Base-by-base conservation (phyloP, 441 rosid species). In the Mallotus japonicus region DNA sequence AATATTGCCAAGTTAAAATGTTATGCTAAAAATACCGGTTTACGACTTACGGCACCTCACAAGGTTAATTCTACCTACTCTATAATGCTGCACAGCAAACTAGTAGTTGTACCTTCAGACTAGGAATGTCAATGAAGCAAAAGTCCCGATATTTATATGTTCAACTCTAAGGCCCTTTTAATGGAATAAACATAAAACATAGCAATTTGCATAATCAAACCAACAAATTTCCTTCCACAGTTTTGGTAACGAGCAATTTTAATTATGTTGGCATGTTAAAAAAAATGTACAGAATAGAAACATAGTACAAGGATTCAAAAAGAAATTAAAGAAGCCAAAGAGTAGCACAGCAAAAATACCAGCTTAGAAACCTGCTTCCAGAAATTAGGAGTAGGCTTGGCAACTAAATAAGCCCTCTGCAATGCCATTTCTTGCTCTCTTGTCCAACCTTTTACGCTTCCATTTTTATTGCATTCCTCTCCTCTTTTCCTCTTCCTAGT, bases 311-410 rank as follows among this genome's bases (percentile, higher is more conserved):
- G 32, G 32, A 28, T 28, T 28, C 32, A 28, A 28, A 28, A 2
- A 2, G 32, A 28, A 28, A 28, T 28, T 28, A 10, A 15, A n/a
- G 24, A 50, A 19, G 37, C 12, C 22, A 44, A 56, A 28, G 22
- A 47, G 7, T 71, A 56, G 5, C 19, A 22, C n/a, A n/a, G 55
- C 28, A 49, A 14, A 65, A 75, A 51, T 83, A 91, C 99, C 96
- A 88, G 76, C 85, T 87, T 92, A 16, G 98, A 77, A 75, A 95
- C 97, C 74, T 86, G 88, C 86, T 89, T 95, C 99, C 99, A 95
- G 84, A 92, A 95, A 77, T 75, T 71, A 10, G 99, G 99, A 1
- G 96, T 87, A 7, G 97, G 96, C 81, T 91, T 89, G 34, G 78
- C 82, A 9, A 78, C 72, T 68, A 88, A 72, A 79, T 88, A 95